A percentile compares a stretch with the other conserved stretches of the same genome.
These are phyloP conservation scores for Ophiocordyceps australis DNA, from an alignment of 2,329 filamentous ascomycete genomes.

Conservation along the genomic window DNA sequence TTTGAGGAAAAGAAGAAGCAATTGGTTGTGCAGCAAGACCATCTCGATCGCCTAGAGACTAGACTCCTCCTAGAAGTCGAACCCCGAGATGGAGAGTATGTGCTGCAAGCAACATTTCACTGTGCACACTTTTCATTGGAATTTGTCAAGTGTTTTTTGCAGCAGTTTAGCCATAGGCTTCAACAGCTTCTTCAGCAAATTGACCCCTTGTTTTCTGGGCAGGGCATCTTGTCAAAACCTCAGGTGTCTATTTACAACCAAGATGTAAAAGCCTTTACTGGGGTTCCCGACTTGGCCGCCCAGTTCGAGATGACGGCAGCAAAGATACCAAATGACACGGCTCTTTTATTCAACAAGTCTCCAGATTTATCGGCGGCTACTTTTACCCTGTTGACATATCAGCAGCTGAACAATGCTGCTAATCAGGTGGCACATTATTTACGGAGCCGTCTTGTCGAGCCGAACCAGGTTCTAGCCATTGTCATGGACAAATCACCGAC, in stretches of 20 bases:
- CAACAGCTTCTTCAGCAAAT: conserved; percentile 11
- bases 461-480: conserved; percentile 48
- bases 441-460: conserved; percentile 20
- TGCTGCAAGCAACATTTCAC: conserved; percentile 28
- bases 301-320: conserved; percentile 35
- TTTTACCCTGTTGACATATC: conserved; percentile 37
- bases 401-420: conserved; percentile 40
- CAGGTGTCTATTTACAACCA: conserved; percentile 31
- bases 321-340: conserved; percentile 30
- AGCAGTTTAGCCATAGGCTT: conserved; percentile 40
- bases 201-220: conserved; percentile 3
- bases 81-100: conserved; percentile 27
- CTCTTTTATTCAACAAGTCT: conserved; percentile 43
- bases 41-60: conserved; percentile 59
- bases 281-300: conserved; percentile 24
- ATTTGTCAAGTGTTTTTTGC: conserved; percentile 36
- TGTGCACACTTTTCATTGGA: conserved; percentile 26
- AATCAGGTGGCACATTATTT: conserved; percentile 45
- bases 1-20: conserved; percentile 14
- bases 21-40: conserved; percentile 33
- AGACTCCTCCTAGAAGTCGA: conserved; percentile 61
- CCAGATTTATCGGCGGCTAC: conserved; percentile 5
- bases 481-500: conserved; percentile 59
- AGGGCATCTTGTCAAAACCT: conserved; percentile 8
- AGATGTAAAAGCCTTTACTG: conserved; percentile 11